Percentiles rank a stretch among this genome's conserved stretches.
These are phyloP conservation scores for Kondoa subrosea DNA, from an alignment of 768 basidiomycete species.

Conservation along the genomic window DNA sequence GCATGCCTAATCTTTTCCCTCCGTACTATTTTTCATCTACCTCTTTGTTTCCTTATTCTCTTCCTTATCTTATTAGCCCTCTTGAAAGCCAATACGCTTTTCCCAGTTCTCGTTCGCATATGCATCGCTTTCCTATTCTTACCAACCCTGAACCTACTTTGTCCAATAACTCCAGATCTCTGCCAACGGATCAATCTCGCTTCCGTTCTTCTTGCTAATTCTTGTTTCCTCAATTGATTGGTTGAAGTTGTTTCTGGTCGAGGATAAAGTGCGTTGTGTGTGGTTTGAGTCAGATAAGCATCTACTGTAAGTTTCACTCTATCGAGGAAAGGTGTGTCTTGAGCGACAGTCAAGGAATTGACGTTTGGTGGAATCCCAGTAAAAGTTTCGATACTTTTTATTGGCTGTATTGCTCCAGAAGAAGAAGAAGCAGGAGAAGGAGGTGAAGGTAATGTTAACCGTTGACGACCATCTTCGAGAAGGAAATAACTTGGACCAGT, in stretches of 20 bases:
- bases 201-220: not conserved
- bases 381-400: not conserved
- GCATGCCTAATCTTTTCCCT: conserved; percentile 1
- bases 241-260: conserved; percentile 13
- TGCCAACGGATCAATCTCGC: conserved; percentile 11
- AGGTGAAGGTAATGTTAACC: conserved; percentile 2
- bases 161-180: not conserved
- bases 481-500: conserved; percentile 3
- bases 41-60: conserved; percentile 3
- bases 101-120: conserved; percentile 5
- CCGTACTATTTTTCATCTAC: not conserved
- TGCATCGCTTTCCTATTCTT: conserved; percentile 5
- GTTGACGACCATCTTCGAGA: conserved; percentile 6
- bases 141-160: conserved; percentile 10
- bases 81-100: conserved; percentile 13
- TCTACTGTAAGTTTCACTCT: conserved; percentile 13
- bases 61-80: conserved; percentile 9
- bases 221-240: conserved; percentile 15
- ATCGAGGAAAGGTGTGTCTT: conserved; percentile 10
- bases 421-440: not conserved
- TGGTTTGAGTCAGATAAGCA: conserved; percentile 1
- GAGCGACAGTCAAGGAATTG: conserved; percentile 1
- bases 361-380: conserved; percentile 2
- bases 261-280: conserved; percentile 1
- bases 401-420: not conserved